A percentile compares a stretch with the other conserved stretches of the same genome.
These are phyloP conservation scores for Solanum etuberosum DNA, from an alignment of 257 asterid genomes.

Conservation along the genomic window DNA sequence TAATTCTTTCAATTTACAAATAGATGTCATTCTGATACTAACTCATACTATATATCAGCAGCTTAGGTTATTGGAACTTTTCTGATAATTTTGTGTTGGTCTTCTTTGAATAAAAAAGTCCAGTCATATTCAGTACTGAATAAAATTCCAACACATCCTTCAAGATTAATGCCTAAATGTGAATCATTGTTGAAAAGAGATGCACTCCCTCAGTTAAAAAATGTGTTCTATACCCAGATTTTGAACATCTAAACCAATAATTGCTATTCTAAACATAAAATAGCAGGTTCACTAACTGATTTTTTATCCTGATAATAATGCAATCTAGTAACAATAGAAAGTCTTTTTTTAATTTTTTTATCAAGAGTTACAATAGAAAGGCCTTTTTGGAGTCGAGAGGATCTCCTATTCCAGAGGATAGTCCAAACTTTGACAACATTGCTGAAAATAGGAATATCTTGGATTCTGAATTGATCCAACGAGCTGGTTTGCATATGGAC, in stretches of 20 bases:
- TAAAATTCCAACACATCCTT: neutral
- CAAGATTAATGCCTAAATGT: neutral
- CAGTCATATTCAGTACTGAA: neutral
- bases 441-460: neutral
- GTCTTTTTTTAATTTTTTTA: neutral
- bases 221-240: neutral
- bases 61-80: neutral
- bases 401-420: neutral
- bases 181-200: neutral
- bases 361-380: neutral
- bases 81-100: neutral
- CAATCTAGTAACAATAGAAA: neutral
- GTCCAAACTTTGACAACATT: neutral
- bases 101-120: neutral
- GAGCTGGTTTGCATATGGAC: neutral
- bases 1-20: neutral
- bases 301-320: neutral
- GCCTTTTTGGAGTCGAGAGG: neutral
- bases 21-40: neutral
- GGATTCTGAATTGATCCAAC: neutral
- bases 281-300: neutral
- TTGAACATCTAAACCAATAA: neutral
- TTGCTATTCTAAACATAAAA: neutral
- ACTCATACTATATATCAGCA: neutral
- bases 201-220: neutral